Percentiles rank a stretch among this genome's conserved stretches.
These are phyloP conservation scores for Apiotrichum laibachii DNA, from an alignment of 1,284 basidiomycete genomes.

Conservation along the genomic window DNA sequence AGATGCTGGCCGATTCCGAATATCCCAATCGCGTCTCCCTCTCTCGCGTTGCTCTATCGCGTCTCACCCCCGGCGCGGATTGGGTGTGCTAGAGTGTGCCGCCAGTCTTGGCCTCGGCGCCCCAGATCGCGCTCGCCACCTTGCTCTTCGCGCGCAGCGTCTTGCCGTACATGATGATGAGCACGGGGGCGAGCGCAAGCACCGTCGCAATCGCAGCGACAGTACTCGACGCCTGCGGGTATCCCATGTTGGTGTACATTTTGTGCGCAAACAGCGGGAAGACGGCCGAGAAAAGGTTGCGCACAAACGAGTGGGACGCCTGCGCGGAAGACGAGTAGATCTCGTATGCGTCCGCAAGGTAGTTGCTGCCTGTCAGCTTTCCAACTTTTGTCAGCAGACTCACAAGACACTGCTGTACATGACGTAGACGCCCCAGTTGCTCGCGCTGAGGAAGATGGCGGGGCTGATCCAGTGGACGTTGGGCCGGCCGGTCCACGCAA, in stretches of 20 bases:
- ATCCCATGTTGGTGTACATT: conserved; percentile 46
- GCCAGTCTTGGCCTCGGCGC: not conserved
- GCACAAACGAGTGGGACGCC: conserved; percentile 45
- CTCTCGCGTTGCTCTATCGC: too few species aligned
- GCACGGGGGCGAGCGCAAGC: conserved; percentile 41
- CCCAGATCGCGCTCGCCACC: conserved; percentile 34
- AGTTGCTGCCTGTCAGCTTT: conserved; percentile 28
- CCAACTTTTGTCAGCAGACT: conserved; percentile 24
- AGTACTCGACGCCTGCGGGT: conserved; percentile 43
- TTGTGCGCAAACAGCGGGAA: conserved; percentile 45
- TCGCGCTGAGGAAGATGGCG: conserved; percentile 29
- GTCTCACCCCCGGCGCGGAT: too few species aligned
- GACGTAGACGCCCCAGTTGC: conserved; percentile 35
- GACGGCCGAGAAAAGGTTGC: conserved; percentile 42
- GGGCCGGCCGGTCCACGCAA: conserved; percentile 46
- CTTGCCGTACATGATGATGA: conserved; percentile 46
- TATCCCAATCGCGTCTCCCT: too few species aligned
- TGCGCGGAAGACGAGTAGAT: conserved; percentile 50
- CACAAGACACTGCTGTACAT: conserved; percentile 46
- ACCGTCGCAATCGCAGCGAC: conserved; percentile 42
- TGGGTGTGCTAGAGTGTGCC: not conserved
- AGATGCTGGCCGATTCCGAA: too few species aligned
- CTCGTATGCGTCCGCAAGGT: conserved; percentile 48
- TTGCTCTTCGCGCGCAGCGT: conserved; percentile 41
- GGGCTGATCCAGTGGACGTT: conserved; percentile 38